Conservation (phyloP, 306 rosid genomes). For the Malus orientalis region DNA sequence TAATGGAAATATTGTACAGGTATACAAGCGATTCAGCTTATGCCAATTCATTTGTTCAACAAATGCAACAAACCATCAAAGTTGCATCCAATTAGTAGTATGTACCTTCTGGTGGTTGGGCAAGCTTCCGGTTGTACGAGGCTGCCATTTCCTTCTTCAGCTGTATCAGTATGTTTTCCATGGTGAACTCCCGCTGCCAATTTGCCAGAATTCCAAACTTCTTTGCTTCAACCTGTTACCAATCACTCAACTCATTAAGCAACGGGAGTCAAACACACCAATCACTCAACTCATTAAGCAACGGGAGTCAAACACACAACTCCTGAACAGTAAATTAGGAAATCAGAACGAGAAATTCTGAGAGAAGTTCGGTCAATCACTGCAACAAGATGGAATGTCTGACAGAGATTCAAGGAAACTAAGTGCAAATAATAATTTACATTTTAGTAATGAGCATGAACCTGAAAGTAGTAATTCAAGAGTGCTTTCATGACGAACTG, state of each 20-base stretch:
- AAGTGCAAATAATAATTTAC: neutral
- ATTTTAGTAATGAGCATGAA: neutral
- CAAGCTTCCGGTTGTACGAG: constrained; percentile 90
- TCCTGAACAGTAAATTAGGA: neutral
- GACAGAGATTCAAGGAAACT: neutral
- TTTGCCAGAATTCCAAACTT: constrained; percentile 87
- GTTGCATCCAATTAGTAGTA: constrained; percentile 46
- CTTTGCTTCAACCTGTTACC: constrained; percentile 80
- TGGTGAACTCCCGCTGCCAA: constrained; percentile 94
- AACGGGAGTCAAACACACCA: neutral
- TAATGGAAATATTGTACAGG: neutral
- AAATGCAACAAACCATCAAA: neutral
- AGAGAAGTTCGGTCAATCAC: neutral
- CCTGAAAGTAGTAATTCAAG: neutral
- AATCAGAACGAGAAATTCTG: neutral
- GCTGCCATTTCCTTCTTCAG: constrained; percentile 99
- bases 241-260: neutral
- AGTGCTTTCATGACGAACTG: neutral
- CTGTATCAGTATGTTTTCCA: constrained; percentile 98
- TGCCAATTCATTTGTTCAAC: neutral
- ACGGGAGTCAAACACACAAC: neutral
- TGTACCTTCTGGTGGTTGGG: constrained; percentile 98
- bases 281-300: neutral
- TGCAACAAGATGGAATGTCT: neutral
- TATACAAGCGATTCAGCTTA: neutral